A percentile compares a stretch with the other conserved stretches of the same genome.
Evolutionary conservation across 2,329 filamentous ascomycete species (phyloP).

Genomic region (Pyrenochaeta sp.): DNA sequence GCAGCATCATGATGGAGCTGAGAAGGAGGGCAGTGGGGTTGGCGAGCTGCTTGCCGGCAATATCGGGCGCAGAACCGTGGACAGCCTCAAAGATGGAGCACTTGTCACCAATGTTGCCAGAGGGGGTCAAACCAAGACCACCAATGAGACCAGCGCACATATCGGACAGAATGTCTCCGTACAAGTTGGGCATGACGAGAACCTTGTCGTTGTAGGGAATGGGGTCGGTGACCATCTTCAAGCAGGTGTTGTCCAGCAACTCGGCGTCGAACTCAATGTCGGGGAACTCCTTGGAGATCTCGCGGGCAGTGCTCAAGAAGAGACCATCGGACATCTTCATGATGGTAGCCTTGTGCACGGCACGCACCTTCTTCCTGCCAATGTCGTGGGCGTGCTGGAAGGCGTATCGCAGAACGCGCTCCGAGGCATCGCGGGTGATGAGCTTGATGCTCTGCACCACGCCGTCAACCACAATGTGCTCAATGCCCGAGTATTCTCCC

Average conservation of each 20-base stretch:
- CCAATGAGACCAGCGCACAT: conserved; percentile 99
- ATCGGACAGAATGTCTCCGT: conserved; percentile 99
- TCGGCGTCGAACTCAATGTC: conserved; percentile 96
- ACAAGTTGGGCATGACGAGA: conserved; percentile 96
- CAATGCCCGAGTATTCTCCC: conserved; percentile 99
- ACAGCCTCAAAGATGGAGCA: conserved; percentile 99
- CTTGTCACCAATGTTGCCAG: conserved; percentile 98
- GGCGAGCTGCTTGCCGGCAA: conserved; percentile 92
- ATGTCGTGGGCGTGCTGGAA: conserved; percentile 97
- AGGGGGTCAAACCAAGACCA: conserved; percentile 95
- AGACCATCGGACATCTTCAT: conserved; percentile 99
- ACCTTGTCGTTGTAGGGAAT: conserved; percentile 99
- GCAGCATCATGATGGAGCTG: conserved; percentile 98
- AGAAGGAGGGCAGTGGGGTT: conserved; percentile 97
- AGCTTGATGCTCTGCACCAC: conserved; percentile 99
- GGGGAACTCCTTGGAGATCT: conserved; percentile 95
- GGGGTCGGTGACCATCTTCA: conserved; percentile 98
- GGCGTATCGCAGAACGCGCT: conserved; percentile 95
- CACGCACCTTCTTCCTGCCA: conserved; percentile 95
- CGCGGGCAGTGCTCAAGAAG: conserved; percentile 86
- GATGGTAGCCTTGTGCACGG: conserved; percentile 99
- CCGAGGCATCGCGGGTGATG: conserved; percentile 92
- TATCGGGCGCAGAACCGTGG: conserved; percentile 96
- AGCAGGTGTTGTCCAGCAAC: conserved; percentile 98
- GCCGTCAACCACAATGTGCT: conserved; percentile 97